Conservation (phyloP, 495 filamentous ascomycete genomes). For the Neurospora terricola region DNA sequence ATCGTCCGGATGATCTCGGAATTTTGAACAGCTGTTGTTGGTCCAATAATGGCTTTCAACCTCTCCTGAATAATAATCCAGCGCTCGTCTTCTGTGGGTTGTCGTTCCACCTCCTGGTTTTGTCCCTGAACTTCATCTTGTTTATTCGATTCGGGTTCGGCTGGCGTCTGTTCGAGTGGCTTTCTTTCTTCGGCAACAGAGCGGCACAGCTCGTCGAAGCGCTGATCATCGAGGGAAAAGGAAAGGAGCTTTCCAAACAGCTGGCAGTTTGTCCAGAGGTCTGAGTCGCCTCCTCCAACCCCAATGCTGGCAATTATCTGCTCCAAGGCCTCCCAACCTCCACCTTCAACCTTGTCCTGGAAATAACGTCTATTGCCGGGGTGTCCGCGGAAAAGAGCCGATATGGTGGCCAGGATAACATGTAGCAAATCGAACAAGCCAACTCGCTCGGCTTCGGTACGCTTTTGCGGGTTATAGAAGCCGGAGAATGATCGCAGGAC, state of each 20-base stretch:
- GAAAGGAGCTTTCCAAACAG: slow-evolving; percentile 78
- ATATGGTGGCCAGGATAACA: slow-evolving; percentile 58
- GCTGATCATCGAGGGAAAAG: slow-evolving; percentile 70
- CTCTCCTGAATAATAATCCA: slow-evolving; percentile 23
- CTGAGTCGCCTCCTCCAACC: slow-evolving; percentile 46
- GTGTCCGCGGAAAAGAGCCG: slow-evolving; percentile 69
- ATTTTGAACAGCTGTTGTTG: slow-evolving; percentile 49
- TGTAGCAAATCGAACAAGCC: slow-evolving; percentile 61
- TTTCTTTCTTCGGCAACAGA: slow-evolving; percentile 16
- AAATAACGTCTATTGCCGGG: slow-evolving; percentile 85
- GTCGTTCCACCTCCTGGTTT: neutral
- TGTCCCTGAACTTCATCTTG: neutral
- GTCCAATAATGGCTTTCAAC: slow-evolving; percentile 38
- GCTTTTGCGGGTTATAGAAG: slow-evolving; percentile 56
- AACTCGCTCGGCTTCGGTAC: slow-evolving; percentile 48
- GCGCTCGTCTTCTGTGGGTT: neutral
- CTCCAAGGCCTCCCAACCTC: slow-evolving; percentile 69
- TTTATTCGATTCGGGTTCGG: neutral
- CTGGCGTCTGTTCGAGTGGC: neutral
- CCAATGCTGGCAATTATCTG: slow-evolving; percentile 53
- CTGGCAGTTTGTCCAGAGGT: slow-evolving; percentile 55
- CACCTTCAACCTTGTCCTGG: slow-evolving; percentile 56
- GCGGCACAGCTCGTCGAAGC: slow-evolving; percentile 42
- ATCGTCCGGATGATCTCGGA: slow-evolving; percentile 55
- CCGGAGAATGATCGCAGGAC: slow-evolving; percentile 58